A percentile compares a stretch with the other conserved stretches of the same genome.
These are phyloP conservation scores for Neonectria faginata DNA, from an alignment of 2,329 filamentous ascomycete genomes.

Conservation along the genomic window DNA sequence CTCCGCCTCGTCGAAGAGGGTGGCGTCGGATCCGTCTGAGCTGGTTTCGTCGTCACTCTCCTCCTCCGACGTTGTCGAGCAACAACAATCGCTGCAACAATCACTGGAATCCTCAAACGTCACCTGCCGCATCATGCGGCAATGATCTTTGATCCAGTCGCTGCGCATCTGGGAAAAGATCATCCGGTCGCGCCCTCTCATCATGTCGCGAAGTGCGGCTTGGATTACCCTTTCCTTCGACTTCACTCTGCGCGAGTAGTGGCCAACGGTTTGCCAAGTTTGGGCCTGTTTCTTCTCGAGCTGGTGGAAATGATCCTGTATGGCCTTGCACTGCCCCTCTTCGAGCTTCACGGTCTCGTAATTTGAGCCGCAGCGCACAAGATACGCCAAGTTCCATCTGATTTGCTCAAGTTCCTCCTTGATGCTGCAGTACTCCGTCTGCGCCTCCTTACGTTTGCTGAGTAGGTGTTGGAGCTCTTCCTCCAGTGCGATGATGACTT, in stretches of 20 bases:
- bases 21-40: background rate
- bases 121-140: background rate
- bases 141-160: background rate
- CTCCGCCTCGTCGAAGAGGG: background rate
- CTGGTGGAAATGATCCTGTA: background rate
- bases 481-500: background rate
- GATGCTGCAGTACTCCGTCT: background rate
- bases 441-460: background rate
- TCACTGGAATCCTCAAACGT: background rate
- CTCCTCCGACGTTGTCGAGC: background rate
- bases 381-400: background rate
- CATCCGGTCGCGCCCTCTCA: background rate
- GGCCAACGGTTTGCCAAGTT: background rate
- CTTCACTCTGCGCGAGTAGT: background rate
- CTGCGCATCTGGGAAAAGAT: background rate
- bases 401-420: background rate
- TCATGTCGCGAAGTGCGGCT: background rate
- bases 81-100: background rate
- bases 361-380: background rate
- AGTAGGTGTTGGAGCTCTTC: background rate
- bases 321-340: background rate
- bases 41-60: background rate
- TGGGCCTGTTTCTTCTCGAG: background rate
- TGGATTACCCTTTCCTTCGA: background rate
- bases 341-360: background rate